phyloP scores from a whole-genome alignment of 306 rosid genomes.

The Vigna hirtella region DNA sequence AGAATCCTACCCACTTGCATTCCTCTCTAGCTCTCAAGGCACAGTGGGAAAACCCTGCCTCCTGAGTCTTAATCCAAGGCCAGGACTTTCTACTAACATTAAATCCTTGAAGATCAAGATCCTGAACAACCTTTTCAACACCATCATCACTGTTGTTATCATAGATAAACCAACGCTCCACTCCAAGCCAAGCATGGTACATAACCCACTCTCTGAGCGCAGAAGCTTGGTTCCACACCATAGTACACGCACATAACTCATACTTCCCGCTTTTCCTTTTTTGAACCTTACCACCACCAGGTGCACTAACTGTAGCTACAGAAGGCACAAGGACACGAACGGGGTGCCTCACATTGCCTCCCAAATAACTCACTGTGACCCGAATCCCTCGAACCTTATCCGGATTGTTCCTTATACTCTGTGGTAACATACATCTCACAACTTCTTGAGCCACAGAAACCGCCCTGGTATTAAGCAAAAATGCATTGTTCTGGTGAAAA shows the following conservation, averaged over 20 bases:
- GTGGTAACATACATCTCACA: constrained; percentile 80
- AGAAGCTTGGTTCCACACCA: constrained; percentile 95
- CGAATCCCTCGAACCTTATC: constrained; percentile 64
- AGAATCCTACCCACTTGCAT: constrained; percentile 95
- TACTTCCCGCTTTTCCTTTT: constrained; percentile 49
- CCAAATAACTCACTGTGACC: constrained; percentile 61
- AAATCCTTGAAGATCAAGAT: constrained; percentile 63
- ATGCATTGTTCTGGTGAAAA: constrained; percentile 42
- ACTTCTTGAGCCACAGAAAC: constrained; percentile 87
- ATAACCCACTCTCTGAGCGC: constrained; percentile 84
- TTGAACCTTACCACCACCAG: constrained; percentile 29
- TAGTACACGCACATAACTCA: constrained; percentile 88
- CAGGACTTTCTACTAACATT: constrained; percentile 75
- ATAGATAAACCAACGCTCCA: constrained; percentile 91
- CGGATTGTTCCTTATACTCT: constrained; percentile 51
- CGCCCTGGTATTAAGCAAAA: constrained; percentile 58
- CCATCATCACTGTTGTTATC: constrained; percentile 95
- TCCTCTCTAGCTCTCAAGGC: constrained; percentile 83
- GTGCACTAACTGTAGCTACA: constrained; percentile 55
- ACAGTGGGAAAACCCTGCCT: constrained; percentile 96
- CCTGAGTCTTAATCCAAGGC: constrained; percentile 99
- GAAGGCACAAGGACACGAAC: constrained; percentile 63
- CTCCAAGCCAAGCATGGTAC: constrained; percentile 96
- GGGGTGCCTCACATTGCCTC: constrained; percentile 44
- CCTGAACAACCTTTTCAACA: constrained; percentile 61